Base-by-base conservation (phyloP, 1,139 yeast genomes). In the Geotrichum cucujoidarum region DNA sequence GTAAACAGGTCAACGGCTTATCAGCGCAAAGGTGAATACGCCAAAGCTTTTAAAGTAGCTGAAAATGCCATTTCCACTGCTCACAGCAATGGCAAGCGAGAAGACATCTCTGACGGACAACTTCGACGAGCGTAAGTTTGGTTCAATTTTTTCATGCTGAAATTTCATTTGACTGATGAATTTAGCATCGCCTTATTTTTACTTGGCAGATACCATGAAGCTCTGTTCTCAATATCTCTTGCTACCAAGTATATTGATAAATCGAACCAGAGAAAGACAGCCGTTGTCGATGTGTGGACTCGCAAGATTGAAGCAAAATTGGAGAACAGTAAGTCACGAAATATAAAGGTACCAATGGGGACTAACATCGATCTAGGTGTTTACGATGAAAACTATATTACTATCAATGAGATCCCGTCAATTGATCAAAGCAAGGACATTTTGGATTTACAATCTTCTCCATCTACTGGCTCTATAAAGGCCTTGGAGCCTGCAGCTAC, bases 61-160 rank as follows among this genome's bases (percentile, higher is more conserved):
- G 72, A 76, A 8, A 62, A 65, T 22, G 92, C 94, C 0, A 71
- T 80, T 34, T 62, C 67, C 1, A 59, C 77, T 25, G 89, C 94
- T 0, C 65, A 68, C 34, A 66, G 64, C 4, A 65, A 77, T 40
- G 82, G 81, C 0, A 76, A 72, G 47, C 67, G 81, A 51, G 67
- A 69, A 3, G 75, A 74, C n/a, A 70, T 82, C 35, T 84, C 79
- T 0, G 68, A 73, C 27, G 78, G 83, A 22, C 76, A 82, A 57
- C 78, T 80, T 60, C 72, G 86, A 36, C 68, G 81, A 48, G 86
- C 65, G 57, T 45, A 45, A 17, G 48, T 37, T n/a, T 13, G n/a
- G 21, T 36, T n/a, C n/a, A n/a, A n/a, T n/a, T n/a, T n/a, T n/a
- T n/a, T n/a, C n/a, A n/a, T n/a, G n/a, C n/a, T n/a, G n/a, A n/a